Evolutionary conservation across 1,284 basidiomycete genomes (phyloP).

Genomic region (Irpex lacteus): DNA sequence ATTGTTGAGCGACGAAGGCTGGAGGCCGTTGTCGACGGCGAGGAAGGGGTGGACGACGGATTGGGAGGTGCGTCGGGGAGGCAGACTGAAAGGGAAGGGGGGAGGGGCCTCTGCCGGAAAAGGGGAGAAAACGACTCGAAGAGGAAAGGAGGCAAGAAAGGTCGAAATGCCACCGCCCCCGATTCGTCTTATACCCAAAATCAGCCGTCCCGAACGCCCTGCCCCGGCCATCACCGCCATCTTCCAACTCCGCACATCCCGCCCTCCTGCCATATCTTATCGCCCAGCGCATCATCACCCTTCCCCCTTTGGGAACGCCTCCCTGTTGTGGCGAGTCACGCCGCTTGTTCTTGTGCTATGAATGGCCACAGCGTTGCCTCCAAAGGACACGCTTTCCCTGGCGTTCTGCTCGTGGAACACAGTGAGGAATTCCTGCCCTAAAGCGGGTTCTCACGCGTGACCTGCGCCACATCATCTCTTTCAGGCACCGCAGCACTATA

Average conservation of each 20-base stretch:
- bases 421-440: slow-evolving; percentile 15
- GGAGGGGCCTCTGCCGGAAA: slow-evolving; percentile 13
- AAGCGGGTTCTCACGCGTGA: slow-evolving; percentile 27
- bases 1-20: slow-evolving; percentile 1
- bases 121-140: slow-evolving; percentile 19
- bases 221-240: slow-evolving; percentile 6
- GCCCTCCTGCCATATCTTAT: slow-evolving; percentile 14
- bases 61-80: slow-evolving; percentile 9
- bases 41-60: slow-evolving; percentile 24
- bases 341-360: background rate
- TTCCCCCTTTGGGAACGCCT: background rate
- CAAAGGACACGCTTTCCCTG: background rate
- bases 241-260: slow-evolving; percentile 10
- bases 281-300: background rate
- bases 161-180: slow-evolving; percentile 8
- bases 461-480: slow-evolving; percentile 22
- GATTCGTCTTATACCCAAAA: slow-evolving; percentile 18
- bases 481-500: slow-evolving; percentile 20
- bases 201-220: slow-evolving; percentile 8
- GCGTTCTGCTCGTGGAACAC: background rate
- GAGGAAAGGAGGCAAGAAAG: slow-evolving; percentile 18
- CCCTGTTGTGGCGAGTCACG: background rate
- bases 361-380: background rate
- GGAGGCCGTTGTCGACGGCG: slow-evolving; percentile 11
- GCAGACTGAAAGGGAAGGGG: slow-evolving; percentile 14